Evolutionary conservation across 345 rosid genomes (phyloP).

Genomic region (Pistacia atlantica): DNA sequence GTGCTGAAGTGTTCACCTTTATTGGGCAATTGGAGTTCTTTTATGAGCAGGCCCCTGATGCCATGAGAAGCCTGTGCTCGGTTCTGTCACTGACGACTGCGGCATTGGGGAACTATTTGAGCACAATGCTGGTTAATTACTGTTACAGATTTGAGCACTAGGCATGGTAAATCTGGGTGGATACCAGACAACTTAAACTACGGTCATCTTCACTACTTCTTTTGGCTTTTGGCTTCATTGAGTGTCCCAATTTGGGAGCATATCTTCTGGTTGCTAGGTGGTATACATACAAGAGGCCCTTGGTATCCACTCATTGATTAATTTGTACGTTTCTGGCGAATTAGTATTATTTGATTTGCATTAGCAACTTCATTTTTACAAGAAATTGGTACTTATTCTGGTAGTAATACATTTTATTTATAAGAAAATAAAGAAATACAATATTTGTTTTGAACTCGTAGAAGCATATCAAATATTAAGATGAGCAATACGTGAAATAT

Average conservation of each 20-base stretch:
- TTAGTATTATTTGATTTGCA: conserved; percentile 4
- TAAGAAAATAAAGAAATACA: too few species aligned
- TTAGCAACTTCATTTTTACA: too few species aligned
- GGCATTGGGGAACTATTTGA: conserved; percentile 49
- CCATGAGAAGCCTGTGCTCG: conserved; percentile 56
- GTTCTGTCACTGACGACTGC: conserved; percentile 47
- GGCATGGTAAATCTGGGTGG: conserved; percentile 46
- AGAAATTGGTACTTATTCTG: too few species aligned
- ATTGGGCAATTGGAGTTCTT: conserved; percentile 53
- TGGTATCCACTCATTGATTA: background rate
- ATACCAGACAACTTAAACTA: conserved; percentile 54
- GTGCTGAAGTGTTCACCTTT: conserved; percentile 55
- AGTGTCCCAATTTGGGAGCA: conserved; percentile 21
- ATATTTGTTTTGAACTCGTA: too few species aligned
- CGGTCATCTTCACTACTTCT: conserved; percentile 48
- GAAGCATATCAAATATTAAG: too few species aligned
- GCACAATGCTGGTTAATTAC: conserved; percentile 42
- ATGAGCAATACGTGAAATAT: too few species aligned
- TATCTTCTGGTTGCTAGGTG: conserved; percentile 25
- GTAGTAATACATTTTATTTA: too few species aligned
- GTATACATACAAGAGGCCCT: conserved; percentile 25
- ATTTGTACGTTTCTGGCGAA: background rate
- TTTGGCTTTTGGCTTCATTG: conserved; percentile 29
- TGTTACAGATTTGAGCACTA: conserved; percentile 38
- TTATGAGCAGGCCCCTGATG: conserved; percentile 54